These are phyloP conservation scores for Vanrija pseudolonga DNA, from an alignment of 1,284 basidiomycete genomes.

Conservation along the genomic window DNA sequence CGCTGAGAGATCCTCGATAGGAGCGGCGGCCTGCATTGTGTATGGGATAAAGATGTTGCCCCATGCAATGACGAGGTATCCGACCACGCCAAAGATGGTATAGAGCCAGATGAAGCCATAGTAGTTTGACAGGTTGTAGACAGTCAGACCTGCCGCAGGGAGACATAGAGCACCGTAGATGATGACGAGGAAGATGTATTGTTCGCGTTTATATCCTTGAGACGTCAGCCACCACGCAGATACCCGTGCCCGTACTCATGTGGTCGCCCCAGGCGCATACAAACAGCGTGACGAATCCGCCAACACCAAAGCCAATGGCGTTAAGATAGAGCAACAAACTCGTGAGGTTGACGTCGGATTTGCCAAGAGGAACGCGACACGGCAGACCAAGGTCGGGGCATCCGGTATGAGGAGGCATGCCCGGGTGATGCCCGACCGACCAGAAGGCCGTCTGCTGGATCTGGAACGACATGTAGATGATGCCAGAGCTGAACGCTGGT, in stretches of 20 bases:
- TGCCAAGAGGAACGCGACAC: constrained; percentile 5
- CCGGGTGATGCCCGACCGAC: constrained; percentile 2
- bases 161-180: constrained; percentile 7
- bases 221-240: not conserved
- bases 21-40: constrained; percentile 3
- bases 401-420: not conserved
- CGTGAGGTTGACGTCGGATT: constrained; percentile 4
- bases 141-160: constrained; percentile 8
- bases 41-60: constrained; percentile 10
- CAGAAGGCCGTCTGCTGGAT: constrained; percentile 5
- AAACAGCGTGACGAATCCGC: constrained; percentile 6
- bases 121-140: constrained; percentile 3
- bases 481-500: constrained; percentile 3
- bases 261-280: constrained; percentile 10
- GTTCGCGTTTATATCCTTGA: constrained; percentile 6
- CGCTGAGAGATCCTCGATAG: not conserved
- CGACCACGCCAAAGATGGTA: constrained; percentile 7
- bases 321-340: constrained; percentile 10
- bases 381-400: not conserved
- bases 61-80: constrained; percentile 8
- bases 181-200: constrained; percentile 5
- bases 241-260: not conserved
- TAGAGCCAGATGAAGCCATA: constrained; percentile 3
- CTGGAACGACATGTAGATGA: constrained; percentile 7
- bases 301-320: constrained; percentile 6